Evolutionary conservation across 1,139 yeast species (phyloP), one percentile per base, ranked within the genome.

Genomic region (Diutina ranongensis): DNA sequence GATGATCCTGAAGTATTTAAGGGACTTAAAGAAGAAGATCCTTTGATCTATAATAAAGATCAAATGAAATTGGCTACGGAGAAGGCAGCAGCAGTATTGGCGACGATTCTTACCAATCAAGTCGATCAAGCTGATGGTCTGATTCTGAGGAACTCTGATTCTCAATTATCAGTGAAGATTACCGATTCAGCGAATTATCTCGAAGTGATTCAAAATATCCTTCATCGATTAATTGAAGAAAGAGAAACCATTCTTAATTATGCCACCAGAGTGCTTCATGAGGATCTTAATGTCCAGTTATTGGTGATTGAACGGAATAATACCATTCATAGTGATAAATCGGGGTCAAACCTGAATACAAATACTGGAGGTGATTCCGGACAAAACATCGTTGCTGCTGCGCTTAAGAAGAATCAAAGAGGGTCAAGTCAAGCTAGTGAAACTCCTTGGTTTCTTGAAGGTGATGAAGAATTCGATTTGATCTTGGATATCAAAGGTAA

Each of bases 371-470:
- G 71, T 0, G 70, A 69, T 9, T 61, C 64, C 38, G 59, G 60
- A 8, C 38, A 18, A 22, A 35, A 35, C n/a, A 35, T 35, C 21
- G 40, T 22, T 12, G 40, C 40, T 12, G 40, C 40, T 8, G 33
- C 35, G 44, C 3, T 20, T 12, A 28, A 20, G 44, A 40, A 20
- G 28, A 16, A 5, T 27, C 25, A 8, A 7, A 32, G 44, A 13
- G 44, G 44, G 5, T 27, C 44, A 12, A 13, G 15, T 3, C 21
- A 19, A 20, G 20, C 21, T 18, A 12, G 13, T 10, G 77, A 76
- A 51, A 60, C 69, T 1, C 94, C 94, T 1, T 88, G 96, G 96
- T 87, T 72, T 57, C 64, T 88, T 55, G 86, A 78, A 51, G 80
- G 87, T 28, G 95, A 86, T 52, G 80, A 80, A 47, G 94, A 85